These are phyloP conservation scores for Dioscorea dumetorum DNA, from an alignment of 106 monocot species.

Conservation along the genomic window DNA sequence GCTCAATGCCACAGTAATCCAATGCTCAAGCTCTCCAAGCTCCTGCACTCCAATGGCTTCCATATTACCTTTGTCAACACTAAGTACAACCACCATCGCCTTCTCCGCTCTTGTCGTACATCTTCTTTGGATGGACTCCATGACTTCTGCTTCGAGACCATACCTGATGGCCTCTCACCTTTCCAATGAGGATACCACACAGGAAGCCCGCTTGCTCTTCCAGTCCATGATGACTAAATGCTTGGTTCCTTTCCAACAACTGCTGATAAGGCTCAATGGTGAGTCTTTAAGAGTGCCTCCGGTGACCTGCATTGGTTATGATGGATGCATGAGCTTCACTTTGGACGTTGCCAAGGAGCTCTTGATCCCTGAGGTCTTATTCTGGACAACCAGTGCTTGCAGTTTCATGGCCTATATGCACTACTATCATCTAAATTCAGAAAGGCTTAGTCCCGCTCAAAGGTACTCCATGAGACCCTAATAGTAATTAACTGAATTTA, in stretches of 20 bases:
- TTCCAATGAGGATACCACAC: slow-evolving; percentile 4
- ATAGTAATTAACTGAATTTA: no score
- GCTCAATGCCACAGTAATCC: slow-evolving; percentile 1
- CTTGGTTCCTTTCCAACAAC: background rate
- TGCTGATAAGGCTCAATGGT: background rate
- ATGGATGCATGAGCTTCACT: slow-evolving; percentile 20
- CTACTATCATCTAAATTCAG: background rate
- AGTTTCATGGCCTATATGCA: slow-evolving; percentile 20
- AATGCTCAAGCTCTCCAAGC: slow-evolving; percentile 5
- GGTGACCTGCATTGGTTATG: slow-evolving; percentile 15
- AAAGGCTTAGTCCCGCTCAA: slow-evolving; percentile 20
- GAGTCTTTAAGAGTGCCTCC: background rate
- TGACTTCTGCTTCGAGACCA: background rate
- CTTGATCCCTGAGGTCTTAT: slow-evolving; percentile 10
- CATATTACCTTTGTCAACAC: slow-evolving; percentile 1
- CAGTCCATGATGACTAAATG: background rate
- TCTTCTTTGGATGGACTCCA: background rate
- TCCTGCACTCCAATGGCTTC: slow-evolving; percentile 9
- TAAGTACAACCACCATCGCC: background rate
- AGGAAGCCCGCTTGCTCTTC: slow-evolving; percentile 1
- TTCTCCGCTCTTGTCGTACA: background rate
- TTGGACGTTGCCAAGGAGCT: slow-evolving; percentile 20
- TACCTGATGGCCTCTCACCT: slow-evolving; percentile 11
- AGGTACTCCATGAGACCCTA: background rate
- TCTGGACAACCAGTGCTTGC: slow-evolving; percentile 23